Evolutionary conservation across 768 basidiomycete species (phyloP).

Genomic region (Termitomyces sp.): DNA sequence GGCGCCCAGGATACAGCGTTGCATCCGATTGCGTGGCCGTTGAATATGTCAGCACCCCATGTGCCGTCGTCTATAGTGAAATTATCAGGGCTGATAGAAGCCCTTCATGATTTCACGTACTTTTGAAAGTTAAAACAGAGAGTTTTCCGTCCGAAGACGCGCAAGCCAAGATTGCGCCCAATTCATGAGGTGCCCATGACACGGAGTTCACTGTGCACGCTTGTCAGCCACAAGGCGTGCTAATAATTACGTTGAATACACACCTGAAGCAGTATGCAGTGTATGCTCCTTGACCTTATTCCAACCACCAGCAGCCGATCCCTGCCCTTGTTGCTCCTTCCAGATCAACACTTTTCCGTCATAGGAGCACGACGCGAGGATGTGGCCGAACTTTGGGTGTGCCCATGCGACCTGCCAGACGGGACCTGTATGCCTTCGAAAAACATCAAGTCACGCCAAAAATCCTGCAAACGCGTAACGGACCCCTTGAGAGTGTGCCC

Average conservation of each 20-base stretch:
- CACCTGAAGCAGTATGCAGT: conserved; percentile 91
- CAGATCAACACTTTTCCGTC: conserved; percentile 98
- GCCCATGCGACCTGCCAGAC: conserved; percentile 99
- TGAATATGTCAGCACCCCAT: conserved; percentile 93
- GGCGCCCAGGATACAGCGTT: conserved; percentile 99
- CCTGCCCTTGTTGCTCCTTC: conserved; percentile 81
- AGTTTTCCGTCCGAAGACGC: conserved; percentile 97
- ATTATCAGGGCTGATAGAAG: not conserved
- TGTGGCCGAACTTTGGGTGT: conserved; percentile 95
- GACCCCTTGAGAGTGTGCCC: conserved; percentile 84
- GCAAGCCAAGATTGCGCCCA: conserved; percentile 95
- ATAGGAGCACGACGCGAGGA: conserved; percentile 97
- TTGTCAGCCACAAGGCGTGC: not conserved
- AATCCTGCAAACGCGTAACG: conserved; percentile 18
- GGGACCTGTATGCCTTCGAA: conserved; percentile 84
- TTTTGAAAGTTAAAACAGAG: conserved; percentile 95
- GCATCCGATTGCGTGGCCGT: conserved; percentile 93
- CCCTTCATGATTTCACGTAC: conserved; percentile 38
- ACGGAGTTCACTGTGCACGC: conserved; percentile 81
- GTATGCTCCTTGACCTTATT: conserved; percentile 94
- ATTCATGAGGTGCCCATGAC: conserved; percentile 98
- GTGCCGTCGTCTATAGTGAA: conserved; percentile 80
- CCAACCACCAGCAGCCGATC: conserved; percentile 67
- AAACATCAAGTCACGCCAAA: conserved; percentile 5
- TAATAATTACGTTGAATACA: conserved; percentile 20